Evolutionary conservation across 192 early-diverging fungal genomes (phyloP).

Genomic region (Coemansia sp.): DNA sequence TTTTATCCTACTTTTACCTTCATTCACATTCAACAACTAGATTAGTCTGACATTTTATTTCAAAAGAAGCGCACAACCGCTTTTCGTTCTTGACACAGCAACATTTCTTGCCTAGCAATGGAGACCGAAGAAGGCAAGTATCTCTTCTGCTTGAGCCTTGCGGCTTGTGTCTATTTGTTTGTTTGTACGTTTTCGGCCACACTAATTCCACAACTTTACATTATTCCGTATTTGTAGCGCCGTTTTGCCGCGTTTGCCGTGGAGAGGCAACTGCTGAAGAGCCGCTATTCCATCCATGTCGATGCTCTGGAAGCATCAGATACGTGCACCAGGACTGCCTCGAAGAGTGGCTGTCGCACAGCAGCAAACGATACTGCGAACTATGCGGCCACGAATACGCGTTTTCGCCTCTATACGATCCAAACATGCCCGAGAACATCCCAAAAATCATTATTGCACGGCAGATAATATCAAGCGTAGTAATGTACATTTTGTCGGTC

Average conservation of each 20-base stretch:
- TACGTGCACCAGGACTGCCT: constrained; percentile 92
- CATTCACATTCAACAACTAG: constrained; percentile 1
- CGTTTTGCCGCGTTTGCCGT: constrained; percentile 84
- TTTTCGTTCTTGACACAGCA: neutral
- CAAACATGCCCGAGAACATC: constrained; percentile 69
- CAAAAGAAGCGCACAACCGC: neutral
- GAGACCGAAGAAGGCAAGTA: constrained; percentile 34
- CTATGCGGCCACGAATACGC: constrained; percentile 83
- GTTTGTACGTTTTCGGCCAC: neutral
- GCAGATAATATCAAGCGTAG: constrained; percentile 55
- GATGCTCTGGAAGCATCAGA: constrained; percentile 92
- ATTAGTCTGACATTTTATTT: neutral
- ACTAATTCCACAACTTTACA: neutral
- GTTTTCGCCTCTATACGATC: constrained; percentile 79
- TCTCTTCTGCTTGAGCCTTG: neutral
- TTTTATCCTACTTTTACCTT: neutral
- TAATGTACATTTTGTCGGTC: constrained; percentile 40
- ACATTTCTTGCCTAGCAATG: constrained; percentile 12
- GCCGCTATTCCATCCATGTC: constrained; percentile 91
- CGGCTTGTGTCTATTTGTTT: neutral
- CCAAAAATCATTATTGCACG: constrained; percentile 62
- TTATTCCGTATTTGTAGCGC: constrained; percentile 32
- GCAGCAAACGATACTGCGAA: constrained; percentile 79
- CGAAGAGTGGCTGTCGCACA: constrained; percentile 81
- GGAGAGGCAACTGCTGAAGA: constrained; percentile 73